Percentiles rank a stretch among this genome's conserved stretches.
Conservation (phyloP, 2,329 filamentous ascomycete species). For the Colletotrichum sp. region DNA sequence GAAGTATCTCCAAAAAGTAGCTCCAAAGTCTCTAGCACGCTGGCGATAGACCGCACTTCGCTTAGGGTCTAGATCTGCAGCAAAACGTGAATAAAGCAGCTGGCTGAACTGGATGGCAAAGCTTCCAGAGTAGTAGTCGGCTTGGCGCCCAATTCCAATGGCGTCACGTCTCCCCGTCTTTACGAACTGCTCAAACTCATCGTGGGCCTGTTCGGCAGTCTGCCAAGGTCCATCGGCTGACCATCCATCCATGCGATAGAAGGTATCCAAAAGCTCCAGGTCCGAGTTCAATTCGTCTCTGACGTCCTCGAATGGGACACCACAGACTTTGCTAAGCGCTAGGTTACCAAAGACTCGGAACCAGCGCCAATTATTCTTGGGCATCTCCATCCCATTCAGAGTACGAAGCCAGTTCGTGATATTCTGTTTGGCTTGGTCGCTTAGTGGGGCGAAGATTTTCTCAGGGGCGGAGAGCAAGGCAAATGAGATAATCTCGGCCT, state of each 20-base stretch:
- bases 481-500: slow-evolving; percentile 56
- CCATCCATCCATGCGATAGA: slow-evolving; percentile 52
- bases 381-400: slow-evolving; percentile 50
- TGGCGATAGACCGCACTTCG: slow-evolving; percentile 41
- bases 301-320: slow-evolving; percentile 37
- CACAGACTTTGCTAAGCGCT: slow-evolving; percentile 46
- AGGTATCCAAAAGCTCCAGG: slow-evolving; percentile 47
- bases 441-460: slow-evolving; percentile 35
- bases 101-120: slow-evolving; percentile 60
- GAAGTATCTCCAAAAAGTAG: slow-evolving; percentile 53
- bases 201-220: slow-evolving; percentile 24
- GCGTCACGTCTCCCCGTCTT: slow-evolving; percentile 26
- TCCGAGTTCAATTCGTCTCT: slow-evolving; percentile 44
- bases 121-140: slow-evolving; percentile 59
- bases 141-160: slow-evolving; percentile 38
- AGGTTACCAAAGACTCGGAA: slow-evolving; percentile 57
- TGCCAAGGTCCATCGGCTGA: slow-evolving; percentile 50
- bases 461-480: slow-evolving; percentile 49
- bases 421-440: slow-evolving; percentile 33
- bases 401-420: slow-evolving; percentile 45
- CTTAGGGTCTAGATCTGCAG: slow-evolving; percentile 42
- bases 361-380: slow-evolving; percentile 57
- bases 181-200: slow-evolving; percentile 12
- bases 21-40: slow-evolving; percentile 45
- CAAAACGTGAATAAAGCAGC: slow-evolving; percentile 49